A percentile compares a stretch with the other conserved stretches of the same genome.
Evolutionary conservation across 208 protist genomes (phyloP).

Genomic region (Sergeia podlipaevii): DNA sequence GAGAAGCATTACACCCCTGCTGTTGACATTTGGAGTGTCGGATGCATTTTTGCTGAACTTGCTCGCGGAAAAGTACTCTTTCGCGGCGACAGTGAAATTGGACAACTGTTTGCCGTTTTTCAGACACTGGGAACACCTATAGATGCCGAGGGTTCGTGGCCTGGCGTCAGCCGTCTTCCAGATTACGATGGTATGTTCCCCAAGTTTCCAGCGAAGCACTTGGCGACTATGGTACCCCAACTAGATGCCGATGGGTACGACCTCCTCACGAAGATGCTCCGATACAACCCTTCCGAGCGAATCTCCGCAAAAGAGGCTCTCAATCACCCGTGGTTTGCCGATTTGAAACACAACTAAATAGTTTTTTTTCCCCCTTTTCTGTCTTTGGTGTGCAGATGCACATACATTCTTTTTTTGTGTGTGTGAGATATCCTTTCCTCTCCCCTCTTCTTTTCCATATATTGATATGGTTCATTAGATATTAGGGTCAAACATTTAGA

Average conservation of each 20-base stretch:
- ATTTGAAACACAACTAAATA: slow-evolving; percentile 30
- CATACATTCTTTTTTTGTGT: background rate
- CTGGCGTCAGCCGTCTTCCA: slow-evolving; percentile 96
- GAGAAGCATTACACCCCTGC: slow-evolving; percentile 98
- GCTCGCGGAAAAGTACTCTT: slow-evolving; percentile 94
- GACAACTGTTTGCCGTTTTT: slow-evolving; percentile 99
- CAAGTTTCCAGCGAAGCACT: slow-evolving; percentile 80
- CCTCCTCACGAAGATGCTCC: slow-evolving; percentile 87
- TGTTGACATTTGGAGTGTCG: slow-evolving; percentile 99
- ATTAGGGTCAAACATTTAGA: too few relatives aligned
- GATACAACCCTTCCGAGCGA: slow-evolving; percentile 84
- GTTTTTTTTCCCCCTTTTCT: slow-evolving; percentile 16
- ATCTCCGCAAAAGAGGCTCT: slow-evolving; percentile 90
- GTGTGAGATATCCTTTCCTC: slow-evolving; percentile 4
- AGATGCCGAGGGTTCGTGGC: slow-evolving; percentile 94
- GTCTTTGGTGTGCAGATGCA: too few relatives aligned
- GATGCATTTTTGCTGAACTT: slow-evolving; percentile 99
- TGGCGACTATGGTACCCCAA: slow-evolving; percentile 61
- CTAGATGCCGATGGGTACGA: slow-evolving; percentile 81
- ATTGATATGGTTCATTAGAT: too few relatives aligned
- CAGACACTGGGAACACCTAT: slow-evolving; percentile 95
- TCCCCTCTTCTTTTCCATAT: background rate
- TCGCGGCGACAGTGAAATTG: slow-evolving; percentile 97
- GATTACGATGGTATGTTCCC: slow-evolving; percentile 97
- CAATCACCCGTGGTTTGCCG: slow-evolving; percentile 89